Base-by-base conservation (phyloP, 805 yeast genomes). In the Metschnikowia anglica region DNA sequence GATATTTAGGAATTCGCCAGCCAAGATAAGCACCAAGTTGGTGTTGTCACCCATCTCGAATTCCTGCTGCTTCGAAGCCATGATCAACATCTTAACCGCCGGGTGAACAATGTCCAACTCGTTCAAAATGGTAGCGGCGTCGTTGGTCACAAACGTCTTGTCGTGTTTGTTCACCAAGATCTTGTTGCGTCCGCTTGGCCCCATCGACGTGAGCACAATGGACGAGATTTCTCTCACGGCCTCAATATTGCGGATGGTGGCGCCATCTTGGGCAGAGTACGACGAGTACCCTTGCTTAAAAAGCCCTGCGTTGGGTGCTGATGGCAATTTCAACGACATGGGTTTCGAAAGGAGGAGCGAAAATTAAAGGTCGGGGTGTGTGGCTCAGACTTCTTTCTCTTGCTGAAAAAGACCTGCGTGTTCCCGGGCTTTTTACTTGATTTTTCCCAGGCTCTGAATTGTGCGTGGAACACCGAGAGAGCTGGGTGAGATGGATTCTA, bases 21-120 rank as follows among this genome's bases (percentile, higher is more conserved):
- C 97, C 48, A 93, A 76, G 27, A 91, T 80, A 54, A 93, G 77
- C 31, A 93, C 98, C 49, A 90, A 77, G 65, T 91, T 93, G 18
- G 97, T 87, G 58, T 87, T 88, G 66, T 93, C 99, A 47, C 99
- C 99, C 88, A 91, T 85, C 72, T 91, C 99, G 55, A 81, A 78
- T 63, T 93, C 96, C 69, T 93, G 99, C 71, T 93, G 99, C 62
- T 91, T 87, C 11, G 95, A 81, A 16, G 98, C 96, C 97, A 89
- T 89, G 42, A 91, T 93, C 49, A 93, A 77, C 35, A 93, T 80
- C 66, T 91, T 93, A 9, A 93, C 99, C 2, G 97, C 98, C 5
- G 99, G 99, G 63, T 91, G 98, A 35, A 93, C 89, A 52, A 91
- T 88, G 49, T 91, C 97, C 43, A 91, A 72, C 65, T 93, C 98